A percentile compares a stretch with the other conserved stretches of the same genome.
Conservation (phyloP, 2,329 filamentous ascomycete species). For the Rugonectria rugulosa region DNA sequence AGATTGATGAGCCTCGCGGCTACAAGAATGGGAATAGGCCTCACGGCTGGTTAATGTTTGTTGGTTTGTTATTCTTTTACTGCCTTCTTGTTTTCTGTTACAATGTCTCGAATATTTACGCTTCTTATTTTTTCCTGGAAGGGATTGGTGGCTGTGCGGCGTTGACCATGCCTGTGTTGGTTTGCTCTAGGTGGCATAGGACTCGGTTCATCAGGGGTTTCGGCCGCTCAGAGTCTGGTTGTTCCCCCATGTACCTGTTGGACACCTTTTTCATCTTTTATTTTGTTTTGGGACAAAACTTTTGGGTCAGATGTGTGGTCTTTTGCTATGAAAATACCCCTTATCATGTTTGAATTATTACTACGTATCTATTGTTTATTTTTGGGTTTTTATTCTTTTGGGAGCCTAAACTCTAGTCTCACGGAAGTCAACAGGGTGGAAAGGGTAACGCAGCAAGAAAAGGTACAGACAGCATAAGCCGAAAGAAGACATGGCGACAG, state of each 20-base stretch:
- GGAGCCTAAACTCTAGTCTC: constrained; percentile 28
- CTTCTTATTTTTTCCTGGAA: constrained; percentile 6
- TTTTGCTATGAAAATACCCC: constrained; percentile 36
- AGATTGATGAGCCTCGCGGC: constrained; percentile 42
- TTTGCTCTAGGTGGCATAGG: constrained; percentile 3
- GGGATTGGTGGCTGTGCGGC: constrained; percentile 30
- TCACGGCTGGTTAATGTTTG: constrained; percentile 36
- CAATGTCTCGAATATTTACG: neutral
- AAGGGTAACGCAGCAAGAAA: neutral
- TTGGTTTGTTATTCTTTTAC: constrained; percentile 27
- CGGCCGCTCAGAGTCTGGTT: constrained; percentile 7
- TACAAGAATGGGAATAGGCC: constrained; percentile 41
- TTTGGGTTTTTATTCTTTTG: too few relatives aligned
- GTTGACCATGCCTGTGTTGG: constrained; percentile 26
- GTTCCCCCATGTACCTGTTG: constrained; percentile 6
- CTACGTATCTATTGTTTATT: too few relatives aligned
- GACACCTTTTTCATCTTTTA: neutral
- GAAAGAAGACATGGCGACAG: constrained; percentile 1
- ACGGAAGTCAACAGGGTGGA: neutral
- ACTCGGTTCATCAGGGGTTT: constrained; percentile 8
- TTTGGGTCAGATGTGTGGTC: constrained; percentile 27
- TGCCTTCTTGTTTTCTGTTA: constrained; percentile 17
- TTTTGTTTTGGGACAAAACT: constrained; percentile 4
- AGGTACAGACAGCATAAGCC: constrained; percentile 2
- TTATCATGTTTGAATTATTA: constrained; percentile 23